Base-by-base conservation (phyloP, 768 basidiomycete genomes). In the Leccinum obscurum region DNA sequence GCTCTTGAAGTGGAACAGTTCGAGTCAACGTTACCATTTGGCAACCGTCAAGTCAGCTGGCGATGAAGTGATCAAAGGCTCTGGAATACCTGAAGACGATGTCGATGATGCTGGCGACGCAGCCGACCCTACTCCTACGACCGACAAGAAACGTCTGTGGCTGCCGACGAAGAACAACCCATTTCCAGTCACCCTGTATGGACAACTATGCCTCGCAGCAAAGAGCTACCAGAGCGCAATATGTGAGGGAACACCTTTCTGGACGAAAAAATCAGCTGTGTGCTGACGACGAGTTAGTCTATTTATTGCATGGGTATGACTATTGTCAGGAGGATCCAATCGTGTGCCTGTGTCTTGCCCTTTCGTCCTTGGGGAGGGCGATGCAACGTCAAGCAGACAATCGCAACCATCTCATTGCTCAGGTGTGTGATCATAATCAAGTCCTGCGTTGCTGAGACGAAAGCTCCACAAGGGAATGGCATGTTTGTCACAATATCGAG, bases 321-420 rank as follows among this genome's bases (percentile, higher is more conserved):
- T 83, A 92, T 66, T 87, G 85, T 61, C 88, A 85, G 0, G 79
- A 92, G 14, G 92, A 98, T 72, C 93, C 95, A 0, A 78, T 95
- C 75, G 80, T 97, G 24, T 95, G 90, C 68, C 78, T 98, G 5
- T 85, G 83, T 49, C 80, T 98, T 9, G 92, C 89, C 1, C 85
- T 95, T 51, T 87, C 92, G 0, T 97, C 92, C 22, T 77, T 96
- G 50, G 93, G 93, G 15, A 82, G 95, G 32, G 89, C 93, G 1
- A 93, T 93, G 88, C 92, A 95, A 64, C 83, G 95, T 22, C 95
- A 97, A 72, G 87, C 89, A 17, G 95, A 97, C 75, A 98, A 98
- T 70, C 77, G 94, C 46, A 90, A 96, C 67, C 91, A 95, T 72
- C 81, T 93, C 59, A 82, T 97, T 41, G 81, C 88, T 4, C 92